Base-by-base conservation (phyloP, 192 early-diverging fungal genomes). In the Podila verticillata region DNA sequence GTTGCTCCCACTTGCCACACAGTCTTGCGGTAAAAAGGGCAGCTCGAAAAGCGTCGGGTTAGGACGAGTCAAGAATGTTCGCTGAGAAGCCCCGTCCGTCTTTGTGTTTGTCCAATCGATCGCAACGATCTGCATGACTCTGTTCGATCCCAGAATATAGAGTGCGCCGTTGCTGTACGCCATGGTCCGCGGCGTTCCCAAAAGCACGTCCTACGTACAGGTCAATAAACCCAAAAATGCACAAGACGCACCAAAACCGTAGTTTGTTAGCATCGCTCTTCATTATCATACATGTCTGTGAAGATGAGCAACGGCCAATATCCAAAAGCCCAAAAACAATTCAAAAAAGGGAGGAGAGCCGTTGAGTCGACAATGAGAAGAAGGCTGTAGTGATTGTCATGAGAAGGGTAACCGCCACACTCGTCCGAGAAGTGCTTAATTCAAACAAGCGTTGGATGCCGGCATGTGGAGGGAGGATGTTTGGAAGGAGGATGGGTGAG, bases 251-350 rank as follows among this genome's bases (percentile, higher is more conserved):
- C 5, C 19, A 24, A 24, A 20, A 54, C 19, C 7, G 49, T 5
- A 1, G 5, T 22, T 47, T 22, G 49, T 54, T 24, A 54, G 22
- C 4, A 39, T 13, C 36, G 8, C 10, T 39, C 39, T 7, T 44
- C 36, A 2, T 12, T 9, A 8, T 39, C n/a, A n/a, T n/a, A n/a
- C n/a, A n/a, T 39, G 9, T 12, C 36, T 0, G 12, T 44, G 22
- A 6, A 12, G n/a, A 6, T 26, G 24, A 5, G 20, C 4, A 26
- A 10, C 6, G 24, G 51, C 51, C 51, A 26, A 24, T 54, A 26
- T 26, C 51, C 51, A 54, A 54, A 54, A 54, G 51, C 51, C 51
- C 51, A 54, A 54, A 54, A 54, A 20, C 9, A 48, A 48, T 34
- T 34, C 32, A 34, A 34, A 39, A 39, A 44, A 44, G 39, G 39